Base-by-base conservation (phyloP, 352 stramenopile species). In the Chrysophaeum taylorii region DNA sequence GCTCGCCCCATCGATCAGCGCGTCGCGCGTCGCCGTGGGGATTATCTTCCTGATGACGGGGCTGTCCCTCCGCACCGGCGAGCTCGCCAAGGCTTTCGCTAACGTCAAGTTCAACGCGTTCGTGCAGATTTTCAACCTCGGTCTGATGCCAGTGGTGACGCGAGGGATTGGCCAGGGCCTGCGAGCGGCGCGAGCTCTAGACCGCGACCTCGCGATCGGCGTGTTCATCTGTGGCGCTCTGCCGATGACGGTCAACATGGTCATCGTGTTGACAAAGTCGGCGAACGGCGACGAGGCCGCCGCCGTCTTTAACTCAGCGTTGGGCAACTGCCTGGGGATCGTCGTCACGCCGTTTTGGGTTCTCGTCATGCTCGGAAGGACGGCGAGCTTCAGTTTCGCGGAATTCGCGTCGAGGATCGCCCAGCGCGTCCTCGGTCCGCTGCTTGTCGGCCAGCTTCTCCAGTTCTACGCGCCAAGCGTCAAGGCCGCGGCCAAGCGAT, bases 1-100 rank as follows among this genome's bases (percentile, higher is more conserved):
- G 70, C 64, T 89, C 0, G 64, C 68, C 39, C 81, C 81, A 1
- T 23, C 86, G 64, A 84, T 87, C 38, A 89, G 81, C 21, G 72
- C 80, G 0, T 81, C 79, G 25, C 87, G 79, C 76, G 81, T 89
- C 69, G 75, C 73, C 21, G 82, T 89, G 1, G 78, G 85, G 21
- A 78, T 85, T 48, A 89, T 89, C 70, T 89, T 89, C 50, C 37
- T 70, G 18, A 54, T 62, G 23, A 64, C 23, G 52, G 69, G 69
- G 2, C 50, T 73, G 12, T 27, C 16, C 2, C 39, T 73, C 18
- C 52, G 61, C 38, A 70, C 53, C 18, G 25, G 37, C 2, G 69
- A 73, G 38, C 14, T 73, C 2, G 36, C 61, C 15, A 73, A 73
- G 16, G 69, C 69, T 14, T 12, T 73, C 1, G 23, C n/a, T 1